Base-by-base conservation (phyloP, 2,329 filamentous ascomycete species). In the Colletotrichum australisinense region DNA sequence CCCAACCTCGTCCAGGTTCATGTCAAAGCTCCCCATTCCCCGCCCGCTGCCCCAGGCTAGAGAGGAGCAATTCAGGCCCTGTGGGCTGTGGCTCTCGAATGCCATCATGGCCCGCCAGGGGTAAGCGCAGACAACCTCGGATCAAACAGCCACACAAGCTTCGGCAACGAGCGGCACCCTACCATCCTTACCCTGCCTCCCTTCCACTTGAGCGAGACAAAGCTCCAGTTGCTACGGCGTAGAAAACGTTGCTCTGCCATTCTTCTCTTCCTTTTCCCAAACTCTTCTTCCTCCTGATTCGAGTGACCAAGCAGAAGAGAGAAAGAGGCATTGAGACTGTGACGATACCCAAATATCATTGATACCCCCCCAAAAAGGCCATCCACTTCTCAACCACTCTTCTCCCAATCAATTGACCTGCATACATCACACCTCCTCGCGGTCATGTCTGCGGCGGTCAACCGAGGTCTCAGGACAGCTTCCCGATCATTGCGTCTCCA, bases 401-500 rank as follows among this genome's bases (percentile, higher is more conserved):
- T 38, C 28, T 58, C 38, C 52, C 73, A 69, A 52, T 70, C 62
- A 62, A 73, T 75, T 70, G 66, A 53, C 65, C 35, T 73, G 64
- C 64, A 69, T 60, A 42, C 38, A 49, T 42, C 38, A 42, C 38
- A 49, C 53, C 53, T 35, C 30, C 59, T 73, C 52, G 59, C 42
- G 46, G 63, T 76, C 80, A 90, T 90, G 88, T 89, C 88, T 81
- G 85, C 86, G 80, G 70, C 70, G 28, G 85, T 87, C 82, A 85
- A 85, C 79, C 87, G 88, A 78, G 86, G 86, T 81, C 82, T 90
- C 77, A 86, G 88, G 78, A 85, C 87, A 77, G 88, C 86, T 75
- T 86, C 88, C 77, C 88, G 84, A 84, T 87, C 88, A 78, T 81
- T 89, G 81, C 87, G 86, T 78, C 81, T 86, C 78, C 84, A 84